Percentiles rank a stretch among this genome's conserved stretches.
Evolutionary conservation across 192 early-diverging fungal genomes (phyloP).

Genomic region (Coemansia sp.): DNA sequence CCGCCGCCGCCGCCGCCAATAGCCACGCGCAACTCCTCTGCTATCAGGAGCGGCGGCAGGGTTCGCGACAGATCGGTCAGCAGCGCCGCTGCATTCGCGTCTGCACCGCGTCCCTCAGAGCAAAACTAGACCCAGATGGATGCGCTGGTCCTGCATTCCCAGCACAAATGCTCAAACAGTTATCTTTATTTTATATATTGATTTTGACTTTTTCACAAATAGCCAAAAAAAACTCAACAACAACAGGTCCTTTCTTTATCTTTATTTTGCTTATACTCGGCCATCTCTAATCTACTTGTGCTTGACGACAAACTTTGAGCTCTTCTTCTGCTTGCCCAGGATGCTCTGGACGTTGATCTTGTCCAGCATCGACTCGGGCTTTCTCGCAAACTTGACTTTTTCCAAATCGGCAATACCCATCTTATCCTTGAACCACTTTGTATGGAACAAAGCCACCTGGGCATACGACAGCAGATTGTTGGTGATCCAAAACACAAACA

Average conservation of each 20-base stretch:
- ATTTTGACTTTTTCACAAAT: too few relatives aligned
- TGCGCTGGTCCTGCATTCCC: too few relatives aligned
- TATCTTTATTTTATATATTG: too few relatives aligned
- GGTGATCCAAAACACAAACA: conserved; percentile 85
- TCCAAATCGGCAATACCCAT: conserved; percentile 60
- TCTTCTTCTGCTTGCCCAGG: conserved; percentile 16
- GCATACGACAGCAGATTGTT: conserved; percentile 68
- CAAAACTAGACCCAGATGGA: background rate
- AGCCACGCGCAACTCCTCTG: background rate
- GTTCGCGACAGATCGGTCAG: background rate
- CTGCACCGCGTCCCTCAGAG: conserved; percentile 1
- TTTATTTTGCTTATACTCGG: conserved; percentile 7
- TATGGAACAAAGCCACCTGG: conserved; percentile 67
- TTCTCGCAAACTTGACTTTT: conserved; percentile 26
- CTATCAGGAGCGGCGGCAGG: background rate
- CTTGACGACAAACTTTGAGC: conserved; percentile 20
- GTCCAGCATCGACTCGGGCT: conserved; percentile 13
- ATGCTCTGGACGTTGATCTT: conserved; percentile 14
- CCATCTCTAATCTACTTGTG: conserved; percentile 13
- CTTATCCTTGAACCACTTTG: conserved; percentile 53
- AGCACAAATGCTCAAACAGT: too few relatives aligned
- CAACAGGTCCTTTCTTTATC: conserved; percentile 5
- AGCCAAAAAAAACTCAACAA: too few relatives aligned
- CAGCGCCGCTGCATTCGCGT: background rate
- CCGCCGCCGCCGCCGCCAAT: conserved; percentile 28